Evolutionary conservation across 192 early-diverging fungal species (phyloP).

Genomic region (Mortierella hygrophila): DNA sequence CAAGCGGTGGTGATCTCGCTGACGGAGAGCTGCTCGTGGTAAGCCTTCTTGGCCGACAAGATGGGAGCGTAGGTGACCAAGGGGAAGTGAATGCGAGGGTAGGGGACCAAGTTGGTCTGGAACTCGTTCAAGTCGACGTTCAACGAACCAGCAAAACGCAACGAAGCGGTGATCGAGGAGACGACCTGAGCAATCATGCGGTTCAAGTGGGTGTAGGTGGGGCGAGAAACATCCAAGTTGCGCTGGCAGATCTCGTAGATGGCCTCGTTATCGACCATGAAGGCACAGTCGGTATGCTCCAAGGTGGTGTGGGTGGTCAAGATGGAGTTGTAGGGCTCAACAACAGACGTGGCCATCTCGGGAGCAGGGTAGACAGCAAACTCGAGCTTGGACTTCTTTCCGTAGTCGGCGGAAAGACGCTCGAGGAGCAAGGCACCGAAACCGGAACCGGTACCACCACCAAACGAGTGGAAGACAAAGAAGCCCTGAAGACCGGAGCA

Average conservation of each 20-base stretch:
- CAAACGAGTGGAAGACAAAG: slow-evolving; percentile 99
- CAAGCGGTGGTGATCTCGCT: slow-evolving; percentile 96
- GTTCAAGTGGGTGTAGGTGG: slow-evolving; percentile 98
- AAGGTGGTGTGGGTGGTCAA: slow-evolving; percentile 99
- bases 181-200: slow-evolving; percentile 98
- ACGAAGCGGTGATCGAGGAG: slow-evolving; percentile 98
- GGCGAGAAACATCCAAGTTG: slow-evolving; percentile 97
- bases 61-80: slow-evolving; percentile 98
- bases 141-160: slow-evolving; percentile 98
- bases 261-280: slow-evolving; percentile 99
- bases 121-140: slow-evolving; percentile 99
- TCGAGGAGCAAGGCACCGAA: slow-evolving; percentile 98
- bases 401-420: slow-evolving; percentile 99
- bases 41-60: slow-evolving; percentile 94
- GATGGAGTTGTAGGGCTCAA: slow-evolving; percentile 99
- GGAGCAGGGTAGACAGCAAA: slow-evolving; percentile 99
- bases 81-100: slow-evolving; percentile 99
- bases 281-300: slow-evolving; percentile 99
- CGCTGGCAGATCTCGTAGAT: slow-evolving; percentile 99
- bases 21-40: slow-evolving; percentile 96
- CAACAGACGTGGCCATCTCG: slow-evolving; percentile 96
- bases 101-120: slow-evolving; percentile 99
- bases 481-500: slow-evolving; percentile 99
- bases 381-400: slow-evolving; percentile 99
- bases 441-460: slow-evolving; percentile 99